Base-by-base conservation (phyloP, 768 basidiomycete genomes). In the Naganishia antarctica region DNA sequence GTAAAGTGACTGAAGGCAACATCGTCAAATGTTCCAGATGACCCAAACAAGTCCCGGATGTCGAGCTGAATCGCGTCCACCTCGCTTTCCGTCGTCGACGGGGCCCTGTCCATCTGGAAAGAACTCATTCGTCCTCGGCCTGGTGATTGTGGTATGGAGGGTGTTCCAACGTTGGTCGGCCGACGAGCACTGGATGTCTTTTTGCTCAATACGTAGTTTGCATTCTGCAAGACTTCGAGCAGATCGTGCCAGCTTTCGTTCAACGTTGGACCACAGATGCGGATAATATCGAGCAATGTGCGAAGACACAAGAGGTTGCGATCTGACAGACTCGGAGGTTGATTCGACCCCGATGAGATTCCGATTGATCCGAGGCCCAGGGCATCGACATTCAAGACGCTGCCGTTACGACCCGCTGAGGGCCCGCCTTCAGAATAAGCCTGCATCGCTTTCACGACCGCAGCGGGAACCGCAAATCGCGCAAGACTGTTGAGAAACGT, bases 271-370 rank as follows among this genome's bases (percentile, higher is more conserved):
- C 0, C 90, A 88, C 9, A 97, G 81, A 74, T 89, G 28, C 90
- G 78, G 0, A 89, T 86, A 66, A 87, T 86, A 0, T 84, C 81
- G 8, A 96, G 81, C 61, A 92, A 80, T 1, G 89, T 87, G 68
- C 90, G 90, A 59, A 97, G 78, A 74, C 94, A 98, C 0, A 90
- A 88, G 68, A 96, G 81, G 71, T 99, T 99, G 29, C 92, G 82
- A 69, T 91, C 88, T 0, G 89, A 91, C 11, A 99, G 79, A 3
- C 86, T 85, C 0, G 92, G 90, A 0, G 87, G 80, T 63, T 16
- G 84, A 57, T 57, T 37, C 2, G 34, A 23, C 26, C 32, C 23
- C 21, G 37, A 57, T 5, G 53, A 12, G 2, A 57, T 37, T 1
- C 53, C 53, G 23, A 57, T 41, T 16, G 53, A 23, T 4, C 71